Conservation (phyloP, 1,284 basidiomycete species). For the Rhodotorula sp. region DNA sequence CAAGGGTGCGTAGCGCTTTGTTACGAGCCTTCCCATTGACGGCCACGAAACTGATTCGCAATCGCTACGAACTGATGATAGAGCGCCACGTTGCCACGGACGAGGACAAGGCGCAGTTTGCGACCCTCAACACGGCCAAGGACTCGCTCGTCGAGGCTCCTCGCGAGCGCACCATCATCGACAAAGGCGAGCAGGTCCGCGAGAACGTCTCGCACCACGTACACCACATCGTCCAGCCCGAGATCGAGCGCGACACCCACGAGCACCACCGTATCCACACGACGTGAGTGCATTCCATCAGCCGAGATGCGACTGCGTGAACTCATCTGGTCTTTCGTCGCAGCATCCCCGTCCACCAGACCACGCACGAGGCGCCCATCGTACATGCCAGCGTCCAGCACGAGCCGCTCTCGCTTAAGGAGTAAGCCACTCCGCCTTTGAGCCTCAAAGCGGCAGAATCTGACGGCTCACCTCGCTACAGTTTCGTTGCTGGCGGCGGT, state of each 20-base stretch:
- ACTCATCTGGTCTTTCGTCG: no score
- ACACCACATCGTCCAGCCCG: conserved; percentile 51
- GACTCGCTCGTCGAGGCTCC: conserved; percentile 44
- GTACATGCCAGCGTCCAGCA: conserved; percentile 34
- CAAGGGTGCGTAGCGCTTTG: background rate
- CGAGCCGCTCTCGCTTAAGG: conserved; percentile 38
- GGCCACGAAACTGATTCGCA: background rate
- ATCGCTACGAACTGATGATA: background rate
- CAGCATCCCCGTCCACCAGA: conserved; percentile 28
- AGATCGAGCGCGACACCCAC: conserved; percentile 49
- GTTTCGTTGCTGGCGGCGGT: conserved; percentile 35
- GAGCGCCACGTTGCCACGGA: conserved; percentile 45
- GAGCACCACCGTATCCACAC: conserved; percentile 45
- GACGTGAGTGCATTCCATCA: background rate
- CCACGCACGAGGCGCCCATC: conserved; percentile 35
- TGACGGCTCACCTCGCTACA: background rate
- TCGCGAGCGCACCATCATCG: conserved; percentile 47
- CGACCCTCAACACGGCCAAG: conserved; percentile 45
- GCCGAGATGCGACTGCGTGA: no score
- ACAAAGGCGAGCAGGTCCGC: conserved; percentile 48
- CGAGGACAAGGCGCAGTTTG: conserved; percentile 49
- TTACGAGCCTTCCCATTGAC: no score
- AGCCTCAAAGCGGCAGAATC: background rate
- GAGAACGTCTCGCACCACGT: conserved; percentile 44
- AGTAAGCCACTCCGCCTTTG: conserved; percentile 11